These are phyloP conservation scores for Moniliophthora roreri DNA, from an alignment of 1,284 basidiomycete genomes.

Conservation along the genomic window DNA sequence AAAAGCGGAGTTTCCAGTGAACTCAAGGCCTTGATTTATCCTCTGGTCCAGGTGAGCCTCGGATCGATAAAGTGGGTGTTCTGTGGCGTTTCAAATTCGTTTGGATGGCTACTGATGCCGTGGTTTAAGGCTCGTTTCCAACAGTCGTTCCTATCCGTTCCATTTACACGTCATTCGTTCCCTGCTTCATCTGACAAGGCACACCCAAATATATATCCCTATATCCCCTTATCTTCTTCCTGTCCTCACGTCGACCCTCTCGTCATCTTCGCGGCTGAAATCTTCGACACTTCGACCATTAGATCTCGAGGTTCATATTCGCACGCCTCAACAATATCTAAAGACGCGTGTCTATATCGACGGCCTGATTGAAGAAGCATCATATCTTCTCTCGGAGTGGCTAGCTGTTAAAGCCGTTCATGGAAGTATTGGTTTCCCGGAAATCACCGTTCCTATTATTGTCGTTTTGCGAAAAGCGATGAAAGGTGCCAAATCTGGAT, in stretches of 20 bases:
- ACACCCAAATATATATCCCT: constrained; percentile 88
- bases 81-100: constrained; percentile 3
- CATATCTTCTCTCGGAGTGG: constrained; percentile 83
- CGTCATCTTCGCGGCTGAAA: constrained; percentile 75
- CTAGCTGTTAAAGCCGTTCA: constrained; percentile 62
- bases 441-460: constrained; percentile 86
- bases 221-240: constrained; percentile 87
- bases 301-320: constrained; percentile 87
- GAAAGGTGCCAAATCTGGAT: constrained; percentile 53
- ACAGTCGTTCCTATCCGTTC: constrained; percentile 46
- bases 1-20: constrained; percentile 68
- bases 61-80: constrained; percentile 83
- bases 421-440: constrained; percentile 90
- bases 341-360: constrained; percentile 89
- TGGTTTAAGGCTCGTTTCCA: constrained; percentile 68
- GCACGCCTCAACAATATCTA: constrained; percentile 86
- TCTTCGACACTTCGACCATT: constrained; percentile 88
- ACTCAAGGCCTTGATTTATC: constrained; percentile 89
- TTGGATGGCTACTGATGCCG: constrained; percentile 12
- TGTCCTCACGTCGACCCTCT: constrained; percentile 80
- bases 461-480: constrained; percentile 67
- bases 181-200: constrained; percentile 52
- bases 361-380: constrained; percentile 80
- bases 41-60: constrained; percentile 90
- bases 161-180: constrained; percentile 51